These are phyloP conservation scores for Rhexocercosporidium sp. DNA, from an alignment of 2,329 filamentous ascomycete genomes.

Conservation along the genomic window DNA sequence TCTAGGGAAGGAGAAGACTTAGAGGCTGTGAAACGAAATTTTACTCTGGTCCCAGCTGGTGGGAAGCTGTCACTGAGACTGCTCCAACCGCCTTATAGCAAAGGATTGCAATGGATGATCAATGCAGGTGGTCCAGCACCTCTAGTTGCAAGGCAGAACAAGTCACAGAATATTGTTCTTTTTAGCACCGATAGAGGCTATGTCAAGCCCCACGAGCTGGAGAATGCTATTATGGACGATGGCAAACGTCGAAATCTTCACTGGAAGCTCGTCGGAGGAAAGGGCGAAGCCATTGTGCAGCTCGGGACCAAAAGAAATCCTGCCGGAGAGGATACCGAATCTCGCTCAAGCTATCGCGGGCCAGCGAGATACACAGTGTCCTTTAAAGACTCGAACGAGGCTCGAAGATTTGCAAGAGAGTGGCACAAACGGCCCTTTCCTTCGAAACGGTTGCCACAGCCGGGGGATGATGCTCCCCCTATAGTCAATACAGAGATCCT, in stretches of 20 bases:
- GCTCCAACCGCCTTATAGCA: slow-evolving; percentile 43
- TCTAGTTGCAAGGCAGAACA: slow-evolving; percentile 26
- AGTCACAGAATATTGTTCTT: slow-evolving; percentile 37
- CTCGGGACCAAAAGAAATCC: background rate
- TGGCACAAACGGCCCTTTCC: slow-evolving; percentile 58
- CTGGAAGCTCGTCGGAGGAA: slow-evolving; percentile 38
- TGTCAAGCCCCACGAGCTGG: slow-evolving; percentile 28
- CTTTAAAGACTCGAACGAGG: slow-evolving; percentile 41
- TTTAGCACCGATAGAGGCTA: slow-evolving; percentile 35
- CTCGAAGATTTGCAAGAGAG: slow-evolving; percentile 51
- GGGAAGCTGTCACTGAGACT: slow-evolving; percentile 42
- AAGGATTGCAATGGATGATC: slow-evolving; percentile 42
- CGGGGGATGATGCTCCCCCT: slow-evolving; percentile 45
- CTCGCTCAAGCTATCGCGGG: slow-evolving; percentile 1
- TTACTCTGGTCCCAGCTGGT: slow-evolving; percentile 54
- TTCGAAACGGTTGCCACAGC: slow-evolving; percentile 28
- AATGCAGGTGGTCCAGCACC: slow-evolving; percentile 41
- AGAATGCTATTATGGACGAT: slow-evolving; percentile 35
- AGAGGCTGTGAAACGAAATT: slow-evolving; percentile 51
- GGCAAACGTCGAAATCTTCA: slow-evolving; percentile 40
- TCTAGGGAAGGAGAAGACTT: slow-evolving; percentile 53
- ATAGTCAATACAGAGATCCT: slow-evolving; percentile 53
- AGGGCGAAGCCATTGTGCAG: slow-evolving; percentile 26
- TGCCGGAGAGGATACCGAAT: slow-evolving; percentile 5
- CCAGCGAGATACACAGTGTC: slow-evolving; percentile 39